Evolutionary conservation across 805 yeast species (phyloP), one percentile per base, ranked within the genome.

Genomic region (Phaffomyces thermotolerans): DNA sequence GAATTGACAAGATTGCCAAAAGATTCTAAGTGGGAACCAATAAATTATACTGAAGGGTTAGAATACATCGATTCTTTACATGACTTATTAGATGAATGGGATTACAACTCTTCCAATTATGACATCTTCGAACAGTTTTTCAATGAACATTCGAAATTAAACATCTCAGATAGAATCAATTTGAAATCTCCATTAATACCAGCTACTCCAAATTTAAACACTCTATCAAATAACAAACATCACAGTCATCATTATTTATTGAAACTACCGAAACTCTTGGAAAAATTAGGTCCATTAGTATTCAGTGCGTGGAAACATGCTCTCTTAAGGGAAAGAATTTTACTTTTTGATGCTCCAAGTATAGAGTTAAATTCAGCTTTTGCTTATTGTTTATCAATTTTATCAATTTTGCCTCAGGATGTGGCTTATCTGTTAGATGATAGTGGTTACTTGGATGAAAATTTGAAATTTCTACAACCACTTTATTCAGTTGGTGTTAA

Each of bases 391-490:
- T 55, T 84, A 0, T 69, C 84, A 4, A 64, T 82, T 13, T 54
- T 85, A n/a, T 73, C 86, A 1, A 64, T 80, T 3, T 68, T 84
- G 4, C 91, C 93, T 0, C 67, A 71, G 41, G 83, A 79, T 36
- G 60, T 78, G 14, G 56, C 63, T 6, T 58, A 63, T 31, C 52
- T 58, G 27, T 51, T 69, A 22, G 64, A 64, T 27, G 56, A 63
- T 13, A 37, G 48, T 47, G 48, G 53, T 36, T 36, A 51, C 44
- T 37, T 59, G 7, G 39, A 40, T 4, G 41, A 62, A 10, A 29
- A 43, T 7, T 40, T 54, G 7, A 54, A 63, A 36, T 68, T 54
- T 44, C 64, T 70, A 17, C 70, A 60, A 42, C 83, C 84, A 1
- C 49, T 82, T n/a, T 84, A 76, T 60, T 78, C 77, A 43, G 71